These are phyloP conservation scores for Sporothrix humicola DNA, from an alignment of 2,329 filamentous ascomycete species.

Conservation along the genomic window DNA sequence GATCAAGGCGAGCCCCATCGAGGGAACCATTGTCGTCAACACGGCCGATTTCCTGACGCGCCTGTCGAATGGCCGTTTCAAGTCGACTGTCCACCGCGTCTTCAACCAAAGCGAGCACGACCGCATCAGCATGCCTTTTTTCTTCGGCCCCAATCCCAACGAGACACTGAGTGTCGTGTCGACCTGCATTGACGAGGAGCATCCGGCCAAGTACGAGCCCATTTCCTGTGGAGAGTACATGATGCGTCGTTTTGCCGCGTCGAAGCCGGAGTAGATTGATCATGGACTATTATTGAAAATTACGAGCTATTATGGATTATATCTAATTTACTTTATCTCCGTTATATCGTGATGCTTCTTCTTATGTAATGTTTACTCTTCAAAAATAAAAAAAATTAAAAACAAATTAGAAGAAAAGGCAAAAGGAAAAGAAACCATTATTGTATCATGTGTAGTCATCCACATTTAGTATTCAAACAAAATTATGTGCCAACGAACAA, in stretches of 20 bases:
- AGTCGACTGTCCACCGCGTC: slow-evolving; percentile 56
- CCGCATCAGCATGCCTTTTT: slow-evolving; percentile 61
- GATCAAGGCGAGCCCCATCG: slow-evolving; percentile 51
- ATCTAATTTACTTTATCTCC: not conserved
- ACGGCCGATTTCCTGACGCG: slow-evolving; percentile 59
- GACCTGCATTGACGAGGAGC: slow-evolving; percentile 47
- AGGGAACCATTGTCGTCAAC: slow-evolving; percentile 57
- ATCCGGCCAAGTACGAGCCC: slow-evolving; percentile 51
- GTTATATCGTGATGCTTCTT: too few species aligned
- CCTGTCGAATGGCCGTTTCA: slow-evolving; percentile 56
- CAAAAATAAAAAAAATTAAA: too few species aligned
- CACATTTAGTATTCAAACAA: too few species aligned
- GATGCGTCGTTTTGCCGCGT: slow-evolving; percentile 26
- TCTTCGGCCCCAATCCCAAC: slow-evolving; percentile 56
- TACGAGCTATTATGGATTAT: not conserved
- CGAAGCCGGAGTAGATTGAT: not conserved
- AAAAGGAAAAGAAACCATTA: not conserved
- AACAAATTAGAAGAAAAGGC: not conserved
- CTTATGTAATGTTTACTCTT: too few species aligned
- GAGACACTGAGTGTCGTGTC: slow-evolving; percentile 49
- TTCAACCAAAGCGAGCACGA: slow-evolving; percentile 50
- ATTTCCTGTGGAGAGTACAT: slow-evolving; percentile 49
- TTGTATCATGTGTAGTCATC: too few species aligned
- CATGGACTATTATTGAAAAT: not conserved
- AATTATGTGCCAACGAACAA: too few species aligned